Evolutionary conservation across 2,329 filamentous ascomycete species (phyloP), one percentile per base, ranked within the genome.

Genomic region (Colletotrichum musae): DNA sequence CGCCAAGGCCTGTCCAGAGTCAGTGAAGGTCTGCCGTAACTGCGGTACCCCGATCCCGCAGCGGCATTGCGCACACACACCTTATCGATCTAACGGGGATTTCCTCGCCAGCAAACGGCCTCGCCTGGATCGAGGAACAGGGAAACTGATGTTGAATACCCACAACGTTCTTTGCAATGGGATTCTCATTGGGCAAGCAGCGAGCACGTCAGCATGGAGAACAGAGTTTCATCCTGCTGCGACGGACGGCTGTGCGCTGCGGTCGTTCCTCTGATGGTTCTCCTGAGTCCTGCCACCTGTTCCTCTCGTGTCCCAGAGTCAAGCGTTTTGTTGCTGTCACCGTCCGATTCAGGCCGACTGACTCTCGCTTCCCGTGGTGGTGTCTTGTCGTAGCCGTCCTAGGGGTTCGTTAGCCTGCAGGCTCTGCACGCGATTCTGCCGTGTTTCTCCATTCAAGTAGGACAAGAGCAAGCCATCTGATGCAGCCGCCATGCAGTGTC

Each of bases 81-180:
- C 50, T 60, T 45, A 65, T 65, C 62, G 66, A 69, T 66, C 61
- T 56, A n/a, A 39, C 54, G 54, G 56, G 59, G 53, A 58, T 58
- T 59, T 51, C 58, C 58, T 63, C 36, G 58, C 24, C 24, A 52
- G 32, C 39, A 48, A 26, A 21, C 51, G 58, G 26, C 9, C 43
- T 52, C 10, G 28, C n/a, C 47, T 52, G 47, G 28, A n/a, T 52
- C 45, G 58, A 60, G 26, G 39, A 15, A 26, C 41, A 4, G 12
- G 51, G 32, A n/a, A 32, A 36, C 12, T 28, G 6, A 16, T 4
- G 21, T 26, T 15, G 28, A 6, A 21, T 47, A 41, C 24, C 64
- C 64, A 62, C 64, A 32, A 24, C 39, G n/a, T 12, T 21, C n/a
- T 60, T 12, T 28, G 58, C 48, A 52, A 60, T 60, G 13, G 57